Base-by-base conservation (phyloP, 148 eudicot species). In the Selenicereus undatus region DNA sequence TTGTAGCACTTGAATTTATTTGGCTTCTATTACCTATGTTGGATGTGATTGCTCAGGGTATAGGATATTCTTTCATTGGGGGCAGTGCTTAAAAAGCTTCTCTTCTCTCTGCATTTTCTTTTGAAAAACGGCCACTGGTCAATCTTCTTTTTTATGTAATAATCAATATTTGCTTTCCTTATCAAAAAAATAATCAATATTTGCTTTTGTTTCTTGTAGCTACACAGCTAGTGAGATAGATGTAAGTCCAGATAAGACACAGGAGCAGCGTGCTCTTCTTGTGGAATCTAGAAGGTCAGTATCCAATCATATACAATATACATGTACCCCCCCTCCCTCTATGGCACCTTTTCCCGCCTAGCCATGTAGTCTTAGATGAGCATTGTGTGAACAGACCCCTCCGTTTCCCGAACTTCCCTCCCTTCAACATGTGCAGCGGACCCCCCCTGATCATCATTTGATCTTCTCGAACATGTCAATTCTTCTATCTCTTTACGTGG, bases 211-310 rank as follows among this genome's bases (percentile, higher is more conserved):
- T 48, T 76, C 26, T 36, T 70, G 36, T 82, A 94, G 94, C 87
- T 88, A 88, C 73, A 76, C 89, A 8, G 88, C 89, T 21, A 74
- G 86, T 68, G 93, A 91, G 86, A 56, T 84, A 52, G 89, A 92
- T 84, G 88, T 60, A 69, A 81, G 73, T 79, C 77, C 91, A 26
- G 91, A 91, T 54, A 90, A 84, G 81, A 85, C 68, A 39, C 85
- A 42, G 50, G 98, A 94, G 86, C 92, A 94, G 80, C 93, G 88
- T 58, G 92, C 91, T 73, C 89, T 91, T 83, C 94, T 92, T 73
- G 87, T 91, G 80, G 94, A 91, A 88, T 87, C 94, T 74, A 92
- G 86, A 89, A 92, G 98, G 97, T 91, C 76, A 85, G 50, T 29
- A 80, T 73, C 65, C 50, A 21, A 20, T 83, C 70, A 30, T 43